Evolutionary conservation across 805 yeast species (phyloP), one percentile per base, ranked within the genome.

Genomic region (Candida germanica): DNA sequence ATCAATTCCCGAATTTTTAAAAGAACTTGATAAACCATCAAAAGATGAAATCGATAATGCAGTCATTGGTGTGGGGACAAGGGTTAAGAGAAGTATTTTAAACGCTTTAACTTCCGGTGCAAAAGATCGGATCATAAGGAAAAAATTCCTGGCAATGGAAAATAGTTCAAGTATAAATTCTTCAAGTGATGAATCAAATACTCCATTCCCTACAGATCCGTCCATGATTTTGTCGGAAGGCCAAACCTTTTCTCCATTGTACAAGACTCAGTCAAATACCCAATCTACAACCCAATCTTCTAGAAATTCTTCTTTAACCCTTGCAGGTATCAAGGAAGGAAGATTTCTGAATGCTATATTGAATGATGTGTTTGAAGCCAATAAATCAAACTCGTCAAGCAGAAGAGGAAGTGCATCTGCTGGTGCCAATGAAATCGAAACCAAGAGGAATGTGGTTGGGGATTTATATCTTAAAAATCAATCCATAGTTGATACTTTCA

Each of bases 61-160:
- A 1, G 87, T 87, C 3, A 73, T 80, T 23, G 95, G 95, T n/a
- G 71, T 87, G 32, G 89, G 88, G 6, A 73, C 77, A 33, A 69
- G 80, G 36, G 68, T 87, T 28, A 76, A 68, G 47, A 71, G 67
- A 39, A 71, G 75, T 17, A 50, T 80, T 4, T 59, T 71, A 4
- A 67, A 66, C 31, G 79, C 75, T 1, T 54, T 62, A 26, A 51
- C 44, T 7, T 52, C 58, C 3, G 58, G 59, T 4, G 54, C 53
- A 29, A 44, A 53, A 29, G 60, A 55, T 31, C 35, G 38, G 2
- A 61, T 56, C 15, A 43, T 53, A 3, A 30, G 51, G 27, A 46
- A 42, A 25, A 51, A 44, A 13, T 44, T 58, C 22, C 41, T 50
- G 5, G 51, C 50, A 25, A 34, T 59, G 43, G 65, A 59, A 31